A percentile compares a stretch with the other conserved stretches of the same genome.
Conservation (phyloP, 78 protist genomes). For the Guillardia theta region DNA sequence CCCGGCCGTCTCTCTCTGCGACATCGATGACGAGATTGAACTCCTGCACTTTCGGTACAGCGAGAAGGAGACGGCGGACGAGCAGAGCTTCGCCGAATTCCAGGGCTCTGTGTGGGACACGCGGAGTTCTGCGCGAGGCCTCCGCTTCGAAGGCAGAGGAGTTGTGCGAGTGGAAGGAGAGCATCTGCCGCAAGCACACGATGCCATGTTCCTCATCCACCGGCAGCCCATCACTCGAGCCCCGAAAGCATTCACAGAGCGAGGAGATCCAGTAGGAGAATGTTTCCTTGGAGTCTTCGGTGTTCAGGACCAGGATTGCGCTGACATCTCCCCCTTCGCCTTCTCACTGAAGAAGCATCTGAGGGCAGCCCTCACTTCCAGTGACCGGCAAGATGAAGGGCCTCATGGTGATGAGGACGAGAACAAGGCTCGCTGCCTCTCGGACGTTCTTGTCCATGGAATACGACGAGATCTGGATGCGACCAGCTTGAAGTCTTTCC, state of each 20-base stretch:
- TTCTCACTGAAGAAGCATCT: no score
- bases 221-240: background rate
- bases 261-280: background rate
- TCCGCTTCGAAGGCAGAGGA: background rate
- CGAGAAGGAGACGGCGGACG: background rate
- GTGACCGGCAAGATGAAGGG: no score
- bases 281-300: no score
- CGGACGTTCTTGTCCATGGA: no score
- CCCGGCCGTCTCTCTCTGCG: background rate
- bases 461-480: no score
- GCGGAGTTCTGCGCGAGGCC: background rate
- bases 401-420: no score
- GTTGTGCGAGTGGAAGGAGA: background rate
- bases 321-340: no score
- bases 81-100: background rate
- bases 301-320: no score
- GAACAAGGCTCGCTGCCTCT: no score
- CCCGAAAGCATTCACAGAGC: background rate
- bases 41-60: background rate
- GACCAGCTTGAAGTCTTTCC: no score
- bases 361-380: no score
- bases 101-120: background rate
- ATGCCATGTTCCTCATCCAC: background rate
- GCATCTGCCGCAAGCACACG: background rate
- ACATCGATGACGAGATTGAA: background rate